A percentile compares a stretch with the other conserved stretches of the same genome.
phyloP scores from a whole-genome alignment of 1,139 yeast species.

The Candida smagusa region DNA sequence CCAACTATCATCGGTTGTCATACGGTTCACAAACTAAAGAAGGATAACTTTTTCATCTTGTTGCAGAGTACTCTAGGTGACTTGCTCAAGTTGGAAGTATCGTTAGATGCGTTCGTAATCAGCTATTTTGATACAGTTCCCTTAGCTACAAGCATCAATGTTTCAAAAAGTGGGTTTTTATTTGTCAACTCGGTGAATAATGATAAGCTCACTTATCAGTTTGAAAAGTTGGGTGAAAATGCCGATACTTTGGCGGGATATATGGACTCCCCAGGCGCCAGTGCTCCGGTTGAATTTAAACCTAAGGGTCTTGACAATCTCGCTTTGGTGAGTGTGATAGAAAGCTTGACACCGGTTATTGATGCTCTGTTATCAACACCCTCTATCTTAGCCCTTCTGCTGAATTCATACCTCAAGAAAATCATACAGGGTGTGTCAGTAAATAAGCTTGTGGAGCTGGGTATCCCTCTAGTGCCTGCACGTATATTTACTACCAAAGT shows the following conservation, averaged over 20 bases:
- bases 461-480: slow-evolving; percentile 62
- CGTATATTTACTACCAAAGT: slow-evolving; percentile 60
- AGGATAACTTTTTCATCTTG: slow-evolving; percentile 63
- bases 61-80: slow-evolving; percentile 75
- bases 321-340: slow-evolving; percentile 51
- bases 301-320: slow-evolving; percentile 47
- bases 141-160: slow-evolving; percentile 48
- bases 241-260: slow-evolving; percentile 26
- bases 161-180: slow-evolving; percentile 74
- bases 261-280: not conserved
- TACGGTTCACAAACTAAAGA: slow-evolving; percentile 60
- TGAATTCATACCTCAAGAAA: slow-evolving; percentile 42
- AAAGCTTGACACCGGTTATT: slow-evolving; percentile 56
- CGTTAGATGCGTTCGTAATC: slow-evolving; percentile 40
- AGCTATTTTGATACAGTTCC: slow-evolving; percentile 77
- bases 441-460: slow-evolving; percentile 66
- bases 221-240: slow-evolving; percentile 64
- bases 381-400: slow-evolving; percentile 29
- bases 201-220: slow-evolving; percentile 67
- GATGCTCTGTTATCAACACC: slow-evolving; percentile 44
- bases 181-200: slow-evolving; percentile 64
- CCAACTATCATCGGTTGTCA: slow-evolving; percentile 49
- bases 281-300: not conserved
- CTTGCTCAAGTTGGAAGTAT: slow-evolving; percentile 63
- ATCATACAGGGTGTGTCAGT: slow-evolving; percentile 60